phyloP scores from a whole-genome alignment of 2,329 filamentous ascomycete species.

The Aspergillus uvarum region DNA sequence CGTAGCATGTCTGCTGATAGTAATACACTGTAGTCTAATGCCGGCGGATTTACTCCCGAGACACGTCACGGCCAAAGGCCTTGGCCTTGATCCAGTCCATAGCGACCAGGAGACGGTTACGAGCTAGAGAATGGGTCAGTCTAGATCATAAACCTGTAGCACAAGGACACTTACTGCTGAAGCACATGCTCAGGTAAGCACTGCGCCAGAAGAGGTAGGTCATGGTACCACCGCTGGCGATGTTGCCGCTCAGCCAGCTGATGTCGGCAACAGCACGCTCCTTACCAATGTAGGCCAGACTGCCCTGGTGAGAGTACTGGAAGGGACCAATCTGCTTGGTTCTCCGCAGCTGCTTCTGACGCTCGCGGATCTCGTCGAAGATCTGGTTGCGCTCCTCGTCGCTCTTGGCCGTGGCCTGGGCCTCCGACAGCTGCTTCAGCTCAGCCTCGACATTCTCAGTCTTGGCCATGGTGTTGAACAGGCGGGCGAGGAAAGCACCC shows the following conservation, averaged over 20 bases:
- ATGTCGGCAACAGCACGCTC: conserved; percentile 98
- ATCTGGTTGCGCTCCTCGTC: conserved; percentile 58
- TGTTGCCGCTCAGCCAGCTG: conserved; percentile 94
- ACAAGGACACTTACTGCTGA: conserved; percentile 75
- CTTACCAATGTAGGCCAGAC: conserved; percentile 94
- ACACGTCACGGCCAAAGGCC: conserved; percentile 90
- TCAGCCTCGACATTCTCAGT: conserved; percentile 77
- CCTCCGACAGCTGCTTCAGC: conserved; percentile 66
- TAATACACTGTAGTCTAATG: conserved; percentile 14
- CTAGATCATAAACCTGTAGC: background rate
- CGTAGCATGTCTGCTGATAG: conserved; percentile 16
- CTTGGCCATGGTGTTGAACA: conserved; percentile 99
- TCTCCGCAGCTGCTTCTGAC: conserved; percentile 82
- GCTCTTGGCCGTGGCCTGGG: conserved; percentile 66
- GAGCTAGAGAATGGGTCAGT: conserved; percentile 55
- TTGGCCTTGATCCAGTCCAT: conserved; percentile 98
- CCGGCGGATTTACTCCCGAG: conserved; percentile 43
- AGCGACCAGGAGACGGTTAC: conserved; percentile 89
- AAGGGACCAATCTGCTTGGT: conserved; percentile 96
- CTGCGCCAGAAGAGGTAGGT: conserved; percentile 99
- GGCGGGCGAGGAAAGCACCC: conserved; percentile 86
- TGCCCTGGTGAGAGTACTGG: conserved; percentile 97
- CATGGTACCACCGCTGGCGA: conserved; percentile 87
- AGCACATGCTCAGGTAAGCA: conserved; percentile 99
- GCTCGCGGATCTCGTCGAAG: conserved; percentile 75